phyloP scores from a whole-genome alignment of 805 yeast genomes.

The Yamadazyma philogaea region DNA sequence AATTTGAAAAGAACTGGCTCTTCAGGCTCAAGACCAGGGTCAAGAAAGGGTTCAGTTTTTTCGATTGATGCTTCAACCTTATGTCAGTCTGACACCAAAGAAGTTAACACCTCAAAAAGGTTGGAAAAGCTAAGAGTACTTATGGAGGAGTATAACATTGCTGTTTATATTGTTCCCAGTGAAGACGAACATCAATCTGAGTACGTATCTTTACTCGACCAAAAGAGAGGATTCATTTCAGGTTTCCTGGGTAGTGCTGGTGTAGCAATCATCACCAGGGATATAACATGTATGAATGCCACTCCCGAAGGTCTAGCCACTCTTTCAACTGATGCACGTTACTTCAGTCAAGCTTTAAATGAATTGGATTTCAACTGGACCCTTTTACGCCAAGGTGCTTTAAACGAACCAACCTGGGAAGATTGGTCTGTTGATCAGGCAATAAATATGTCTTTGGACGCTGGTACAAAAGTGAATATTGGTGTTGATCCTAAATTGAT shows the following conservation, averaged over 20 bases:
- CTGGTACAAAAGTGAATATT: slow-evolving; percentile 34
- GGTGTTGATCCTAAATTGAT: slow-evolving; percentile 53
- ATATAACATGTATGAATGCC: slow-evolving; percentile 47
- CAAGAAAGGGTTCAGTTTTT: slow-evolving; percentile 41
- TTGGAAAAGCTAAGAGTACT: slow-evolving; percentile 57
- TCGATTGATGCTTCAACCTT: slow-evolving; percentile 40
- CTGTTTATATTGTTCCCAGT: slow-evolving; percentile 57
- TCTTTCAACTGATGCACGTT: slow-evolving; percentile 59
- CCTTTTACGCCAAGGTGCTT: slow-evolving; percentile 50
- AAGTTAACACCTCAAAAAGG: slow-evolving; percentile 62
- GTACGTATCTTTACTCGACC: slow-evolving; percentile 52
- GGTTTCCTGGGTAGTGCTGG: slow-evolving; percentile 66
- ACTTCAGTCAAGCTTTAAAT: slow-evolving; percentile 55
- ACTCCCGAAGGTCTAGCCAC: slow-evolving; percentile 55
- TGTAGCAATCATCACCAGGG: slow-evolving; percentile 55
- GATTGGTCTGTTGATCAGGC: slow-evolving; percentile 56
- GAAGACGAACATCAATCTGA: slow-evolving; percentile 68
- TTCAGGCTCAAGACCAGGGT: slow-evolving; percentile 25
- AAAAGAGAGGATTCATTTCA: slow-evolving; percentile 52
- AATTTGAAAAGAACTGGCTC: slow-evolving; percentile 26
- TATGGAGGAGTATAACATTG: slow-evolving; percentile 47
- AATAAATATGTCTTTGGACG: slow-evolving; percentile 45
- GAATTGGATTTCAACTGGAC: slow-evolving; percentile 62
- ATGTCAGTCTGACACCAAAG: slow-evolving; percentile 42
- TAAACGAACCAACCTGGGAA: slow-evolving; percentile 54